Conservation (phyloP, 2,329 filamentous ascomycete genomes). For the Monilinia fructicola region DNA sequence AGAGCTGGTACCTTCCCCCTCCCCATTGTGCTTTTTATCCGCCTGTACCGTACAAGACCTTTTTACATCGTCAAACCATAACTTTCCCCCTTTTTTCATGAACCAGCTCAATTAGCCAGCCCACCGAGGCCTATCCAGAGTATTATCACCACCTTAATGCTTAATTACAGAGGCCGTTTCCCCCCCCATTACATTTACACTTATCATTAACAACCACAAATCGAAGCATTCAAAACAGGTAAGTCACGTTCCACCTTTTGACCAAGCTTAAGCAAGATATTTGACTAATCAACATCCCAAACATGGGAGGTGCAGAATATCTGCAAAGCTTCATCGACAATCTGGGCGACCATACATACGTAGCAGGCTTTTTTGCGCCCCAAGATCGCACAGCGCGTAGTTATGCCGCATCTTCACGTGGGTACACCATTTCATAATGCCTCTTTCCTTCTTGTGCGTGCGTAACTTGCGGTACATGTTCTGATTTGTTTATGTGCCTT, state of each 20-base stretch:
- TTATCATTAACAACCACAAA: background rate
- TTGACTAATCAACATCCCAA: too few relatives aligned
- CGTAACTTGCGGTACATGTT: background rate
- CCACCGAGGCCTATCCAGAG: background rate
- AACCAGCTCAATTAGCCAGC: too few relatives aligned
- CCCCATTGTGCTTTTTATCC: too few relatives aligned
- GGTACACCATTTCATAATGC: background rate
- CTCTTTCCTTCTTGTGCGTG: background rate
- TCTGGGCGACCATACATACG: conserved; percentile 8
- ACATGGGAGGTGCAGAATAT: background rate
- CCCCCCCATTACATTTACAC: background rate
- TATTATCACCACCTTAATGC: background rate
- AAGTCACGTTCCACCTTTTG: background rate
- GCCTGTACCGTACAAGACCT: too few relatives aligned
- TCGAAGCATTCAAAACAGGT: background rate
- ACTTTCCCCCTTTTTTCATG: too few relatives aligned
- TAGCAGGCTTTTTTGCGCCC: background rate
- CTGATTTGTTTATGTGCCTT: too few relatives aligned
- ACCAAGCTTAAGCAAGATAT: background rate
- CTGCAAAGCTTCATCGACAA: background rate
- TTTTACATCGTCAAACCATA: too few relatives aligned
- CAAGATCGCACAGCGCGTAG: too few relatives aligned
- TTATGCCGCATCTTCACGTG: background rate
- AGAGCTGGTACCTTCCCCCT: too few relatives aligned
- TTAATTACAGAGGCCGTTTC: background rate